Evolutionary conservation across 2,329 filamentous ascomycete genomes (phyloP).

Genomic region (Pleoardoris graminearum): DNA sequence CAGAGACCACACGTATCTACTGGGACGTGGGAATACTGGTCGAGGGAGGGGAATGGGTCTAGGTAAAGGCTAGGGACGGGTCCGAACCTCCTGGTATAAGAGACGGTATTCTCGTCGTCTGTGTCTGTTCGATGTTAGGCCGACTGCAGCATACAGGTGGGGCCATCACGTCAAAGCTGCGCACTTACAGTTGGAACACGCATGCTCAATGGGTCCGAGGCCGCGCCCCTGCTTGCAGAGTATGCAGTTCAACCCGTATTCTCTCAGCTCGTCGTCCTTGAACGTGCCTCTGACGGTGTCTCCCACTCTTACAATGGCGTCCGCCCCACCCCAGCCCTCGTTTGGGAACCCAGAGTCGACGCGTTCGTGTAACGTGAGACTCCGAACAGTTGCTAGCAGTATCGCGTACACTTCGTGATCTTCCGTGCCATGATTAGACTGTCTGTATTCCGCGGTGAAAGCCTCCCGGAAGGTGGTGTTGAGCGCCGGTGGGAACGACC

Average conservation of each 20-base stretch:
- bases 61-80: background rate
- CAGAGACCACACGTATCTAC: conserved; percentile 8
- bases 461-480: conserved; percentile 1
- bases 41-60: background rate
- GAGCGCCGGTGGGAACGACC: conserved; percentile 1
- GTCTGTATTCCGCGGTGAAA: background rate
- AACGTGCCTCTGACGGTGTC: conserved; percentile 6
- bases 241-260: conserved; percentile 7
- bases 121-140: conserved; percentile 1
- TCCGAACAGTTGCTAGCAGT: conserved; percentile 2
- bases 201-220: conserved; percentile 1
- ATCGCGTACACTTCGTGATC: background rate
- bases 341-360: background rate
- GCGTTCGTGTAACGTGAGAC: conserved; percentile 5
- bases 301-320: conserved; percentile 2
- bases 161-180: background rate
- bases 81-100: background rate
- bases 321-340: background rate
- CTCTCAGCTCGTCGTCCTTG: background rate
- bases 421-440: background rate
- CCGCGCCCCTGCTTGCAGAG: conserved; percentile 2
- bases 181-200: conserved; percentile 13
- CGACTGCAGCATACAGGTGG: background rate
- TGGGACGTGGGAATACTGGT: background rate
- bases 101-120: background rate